Evolutionary conservation across 495 filamentous ascomycete species (phyloP), one percentile per base, ranked within the genome.

Genomic region (Penicillium bovifimosum): DNA sequence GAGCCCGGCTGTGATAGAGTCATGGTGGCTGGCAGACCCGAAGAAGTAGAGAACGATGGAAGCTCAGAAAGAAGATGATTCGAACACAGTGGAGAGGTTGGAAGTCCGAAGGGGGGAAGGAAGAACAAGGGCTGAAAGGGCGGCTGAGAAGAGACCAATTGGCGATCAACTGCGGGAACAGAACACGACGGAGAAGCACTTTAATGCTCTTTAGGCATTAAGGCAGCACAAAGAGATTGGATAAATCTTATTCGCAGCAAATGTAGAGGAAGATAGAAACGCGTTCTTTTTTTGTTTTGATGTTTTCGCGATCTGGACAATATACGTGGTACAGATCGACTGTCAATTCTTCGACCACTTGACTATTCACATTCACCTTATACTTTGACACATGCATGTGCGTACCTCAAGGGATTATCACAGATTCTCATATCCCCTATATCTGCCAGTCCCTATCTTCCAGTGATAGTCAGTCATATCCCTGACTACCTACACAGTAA

Each of bases 1-100:
- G 61, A 68, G 50, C 60, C 53, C 42, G 69, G 64, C 46, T 63
- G 64, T 41, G 60, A 58, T 32, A 62, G 51, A 54, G 66, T 60
- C 72, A 75, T 75, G 61, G 54, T 63, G 55, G 53, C 31, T 53
- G 52, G 20, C 20, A 24, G 40, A 48, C 20, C 34, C 14, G 27
- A 52, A 32, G 35, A 54, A 54, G 17, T 24, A 49, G 9, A 51
- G 55, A 33, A 48, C 50, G 59, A 58, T 24, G 32, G 39, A 51
- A 17, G 27, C 28, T 41, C 39, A 50, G 41, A 54, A 28, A 36
- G 16, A 9, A 28, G 13, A 27, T 41, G 47, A 47, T 41, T 46
- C 38, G 52, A 58, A 55, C 32, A 54, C 48, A 8, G 57, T 28
- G 9, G 7, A 34, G 32, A 40, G 51, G 31, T 43, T n/a, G n/a